Evolutionary conservation across 2,329 filamentous ascomycete genomes (phyloP), one percentile per base, ranked within the genome.

Genomic region (Aspergillus tubingensis): DNA sequence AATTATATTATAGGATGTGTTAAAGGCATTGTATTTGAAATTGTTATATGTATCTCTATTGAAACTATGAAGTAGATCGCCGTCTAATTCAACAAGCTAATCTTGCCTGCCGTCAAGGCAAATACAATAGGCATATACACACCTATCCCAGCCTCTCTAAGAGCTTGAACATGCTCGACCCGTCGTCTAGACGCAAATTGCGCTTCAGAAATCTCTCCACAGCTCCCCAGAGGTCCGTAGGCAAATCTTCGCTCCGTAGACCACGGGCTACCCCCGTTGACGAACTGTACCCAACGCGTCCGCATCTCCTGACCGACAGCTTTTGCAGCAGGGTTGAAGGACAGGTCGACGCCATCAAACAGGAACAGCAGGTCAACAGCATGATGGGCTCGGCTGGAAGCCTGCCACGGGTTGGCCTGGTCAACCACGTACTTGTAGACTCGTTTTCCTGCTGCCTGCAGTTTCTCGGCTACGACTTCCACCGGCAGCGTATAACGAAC

Each of bases 401-500:
- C 56, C 53, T 82, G 81, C 78, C 77, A 82, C 5, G 81, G 80
- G 38, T 83, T 83, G 0, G 70, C 51, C 56, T 83, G 76, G 41
- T 83, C 81, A 1, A 82, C 62, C 0, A 80, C 62, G 39, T 79
- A 82, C 32, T 71, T 72, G 60, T 76, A 82, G 1, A 72, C 74
- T 8, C 58, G 50, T 30, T 70, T 74, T 8, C 70, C 68, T 4
- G 64, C 65, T 2, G 63, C 63, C 1, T 58, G 57, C 2, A 72
- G 53, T 50, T 74, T 75, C 15, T 71, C 58, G 2, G 72, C 53
- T n/a, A 75, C 58, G 0, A 70, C 17, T 52, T 74, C 72, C 8
- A 74, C 68, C 0, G 73, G 72, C 7, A 74, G 65, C 0, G 70
- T 61, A 58, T 73, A 75, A 23, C 71, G 70, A 3, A 66, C 57